Base-by-base conservation (phyloP, 2,329 filamentous ascomycete species). In the Pezizomycotina sp. region DNA sequence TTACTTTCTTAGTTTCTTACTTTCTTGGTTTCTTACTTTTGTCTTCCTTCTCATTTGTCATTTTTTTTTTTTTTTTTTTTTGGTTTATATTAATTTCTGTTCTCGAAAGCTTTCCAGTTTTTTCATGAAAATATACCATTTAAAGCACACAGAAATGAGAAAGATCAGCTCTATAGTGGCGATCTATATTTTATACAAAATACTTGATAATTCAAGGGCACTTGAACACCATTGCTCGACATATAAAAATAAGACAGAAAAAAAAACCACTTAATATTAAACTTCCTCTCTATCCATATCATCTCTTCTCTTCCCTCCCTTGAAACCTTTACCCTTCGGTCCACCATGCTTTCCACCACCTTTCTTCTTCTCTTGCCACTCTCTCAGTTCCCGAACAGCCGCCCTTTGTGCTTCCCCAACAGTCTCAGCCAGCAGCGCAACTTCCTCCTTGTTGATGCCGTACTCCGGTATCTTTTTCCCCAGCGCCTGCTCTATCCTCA, bases 341-440 rank as follows among this genome's bases (percentile, higher is more conserved):
- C 42, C 42, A 3, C 34, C 27, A 27, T 18, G 38, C 36, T 41
- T 44, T 23, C 45, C 45, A 7, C 23, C 40, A 4, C 43, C 43
- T 27, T 18, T 46, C 48, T 67, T 68, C 53, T 73, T 71, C 46
- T 91, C 81, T 36, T 78, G 68, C 48, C 84, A 55, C 36, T 71
- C 66, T 63, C 84, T 89, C 75, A 92, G 79, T 59, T 91, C 75
- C 36, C 67, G 70, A 31, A 78, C 71, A 0, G 84, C 78, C 36
- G 79, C 66, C 29, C 81, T 66, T 56, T 92, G 82, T 0, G 84
- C 84, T 56, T 92, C 81, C 38, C 79, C 74, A 0, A 92, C 79
- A 2, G 80, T 66, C 36, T 71, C 63, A 48, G 74, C 73, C 56
- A 92, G 76, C 1, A 84, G 66, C 71, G 91, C 78, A 1, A 84